Percentiles rank a stretch among this genome's conserved stretches.
Evolutionary conservation across 352 stramenopile genomes (phyloP).

Genomic region (Phytophthora quininea): DNA sequence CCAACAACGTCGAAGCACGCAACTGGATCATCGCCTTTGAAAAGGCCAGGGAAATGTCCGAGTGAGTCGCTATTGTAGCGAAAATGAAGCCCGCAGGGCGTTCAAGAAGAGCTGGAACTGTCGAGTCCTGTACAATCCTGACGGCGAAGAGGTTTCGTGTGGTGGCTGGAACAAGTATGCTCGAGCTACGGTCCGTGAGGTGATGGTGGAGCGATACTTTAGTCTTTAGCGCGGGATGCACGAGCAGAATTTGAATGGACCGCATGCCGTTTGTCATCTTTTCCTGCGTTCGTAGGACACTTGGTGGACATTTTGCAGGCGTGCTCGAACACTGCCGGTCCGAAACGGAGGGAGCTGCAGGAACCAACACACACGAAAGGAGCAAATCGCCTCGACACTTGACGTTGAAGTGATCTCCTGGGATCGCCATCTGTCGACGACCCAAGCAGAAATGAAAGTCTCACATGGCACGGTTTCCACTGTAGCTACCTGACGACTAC

Average conservation of each 20-base stretch:
- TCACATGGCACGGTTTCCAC: background rate
- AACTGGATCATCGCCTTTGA: constrained; percentile 27
- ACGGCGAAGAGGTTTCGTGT: constrained; percentile 15
- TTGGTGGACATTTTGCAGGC: background rate
- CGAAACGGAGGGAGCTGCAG: background rate
- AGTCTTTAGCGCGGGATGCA: background rate
- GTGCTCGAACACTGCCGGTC: background rate
- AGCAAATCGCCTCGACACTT: constrained; percentile 7
- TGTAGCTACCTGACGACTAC: background rate
- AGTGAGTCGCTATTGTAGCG: constrained; percentile 19
- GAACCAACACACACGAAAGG: background rate
- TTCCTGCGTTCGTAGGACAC: background rate
- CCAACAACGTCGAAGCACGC: background rate
- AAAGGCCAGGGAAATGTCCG: constrained; percentile 23
- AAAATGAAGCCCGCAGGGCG: constrained; percentile 10
- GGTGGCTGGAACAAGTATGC: constrained; percentile 19
- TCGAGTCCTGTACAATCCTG: constrained; percentile 24
- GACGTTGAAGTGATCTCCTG: constrained; percentile 5
- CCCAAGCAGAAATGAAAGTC: background rate
- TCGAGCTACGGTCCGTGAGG: constrained; percentile 22
- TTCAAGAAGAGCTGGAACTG: constrained; percentile 27
- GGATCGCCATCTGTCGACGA: background rate
- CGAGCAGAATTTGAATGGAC: background rate
- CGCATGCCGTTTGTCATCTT: background rate
- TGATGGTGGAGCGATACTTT: constrained; percentile 26